Evolutionary conservation across 1,284 basidiomycete genomes (phyloP), one percentile per base, ranked within the genome.

Genomic region (Trichosporon sp.): DNA sequence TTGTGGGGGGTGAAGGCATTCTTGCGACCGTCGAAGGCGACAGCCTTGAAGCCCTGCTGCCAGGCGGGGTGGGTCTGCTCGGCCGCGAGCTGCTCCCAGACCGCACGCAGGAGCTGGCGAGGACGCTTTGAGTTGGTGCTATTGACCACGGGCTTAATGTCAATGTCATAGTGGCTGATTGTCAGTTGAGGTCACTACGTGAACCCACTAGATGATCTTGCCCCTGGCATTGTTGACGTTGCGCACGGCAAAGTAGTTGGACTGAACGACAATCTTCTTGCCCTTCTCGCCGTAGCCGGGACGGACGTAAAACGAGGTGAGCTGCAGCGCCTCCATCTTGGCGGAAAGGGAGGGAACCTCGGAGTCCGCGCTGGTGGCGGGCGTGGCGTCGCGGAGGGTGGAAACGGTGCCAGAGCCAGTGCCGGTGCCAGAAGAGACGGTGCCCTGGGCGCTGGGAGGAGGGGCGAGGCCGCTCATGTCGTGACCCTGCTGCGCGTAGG

Each of bases 141-240:
- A 69, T 78, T 80, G 67, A 81, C 80, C 38, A 83, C 77, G 8
- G 81, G 81, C 69, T 80, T 76, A 70, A 84, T 82, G 38, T 80
- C 79, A 14, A 83, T 75, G 65, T 84, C 81, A 70, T 83, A 84
- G 71, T 83, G 82, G 75, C 79, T 81, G 66, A 26, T 0, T 8
- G 69, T 72, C 26, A 70, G 68, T 5, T 11, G 26, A 26, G 0
- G 2, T 2, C 2, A 1, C 14, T 37, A 26, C 12, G 32, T 3
- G 2, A 61, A 8, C 79, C 73, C 54, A 82, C 80, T 80, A 74
- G 70, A 82, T 80, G 32, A 78, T 73, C 71, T 80, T 79, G 56
- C 72, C 77, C 31, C 71, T 73, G 19, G 48, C 68, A 7, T 71
- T 76, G 19, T 68, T 73, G 16, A 78, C 68, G 59, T 19, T 54